Evolutionary conservation across 148 eudicot species (phyloP).

Genomic region (Nyssa sinensis): DNA sequence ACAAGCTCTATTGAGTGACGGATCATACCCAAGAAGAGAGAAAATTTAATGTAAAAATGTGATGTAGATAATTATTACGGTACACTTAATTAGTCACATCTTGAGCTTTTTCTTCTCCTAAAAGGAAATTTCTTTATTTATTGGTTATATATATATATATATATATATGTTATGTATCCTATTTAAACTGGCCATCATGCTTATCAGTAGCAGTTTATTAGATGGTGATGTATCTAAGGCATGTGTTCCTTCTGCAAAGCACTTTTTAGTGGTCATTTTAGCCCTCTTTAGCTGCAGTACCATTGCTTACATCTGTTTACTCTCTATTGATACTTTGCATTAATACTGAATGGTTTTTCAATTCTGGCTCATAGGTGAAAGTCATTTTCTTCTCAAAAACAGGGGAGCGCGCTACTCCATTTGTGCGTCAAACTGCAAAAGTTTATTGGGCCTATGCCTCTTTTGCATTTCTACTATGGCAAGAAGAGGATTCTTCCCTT

Average conservation of each 20-base stretch:
- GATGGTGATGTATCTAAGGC: not conserved
- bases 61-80: not conserved
- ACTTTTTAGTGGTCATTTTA: not conserved
- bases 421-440: conserved; percentile 74
- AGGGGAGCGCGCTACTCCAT: conserved; percentile 92
- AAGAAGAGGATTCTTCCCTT: conserved; percentile 69
- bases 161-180: not conserved
- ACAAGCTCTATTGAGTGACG: not conserved
- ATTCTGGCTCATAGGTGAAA: conserved; percentile 58
- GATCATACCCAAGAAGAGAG: not conserved
- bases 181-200: not conserved
- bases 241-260: not conserved
- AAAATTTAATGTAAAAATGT: not conserved
- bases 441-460: conserved; percentile 74
- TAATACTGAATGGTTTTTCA: not conserved
- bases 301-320: not conserved
- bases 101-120: not conserved
- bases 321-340: not conserved
- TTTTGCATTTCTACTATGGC: conserved; percentile 83
- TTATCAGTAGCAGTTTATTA: not conserved
- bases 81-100: not conserved
- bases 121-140: not conserved
- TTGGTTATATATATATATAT: too few relatives aligned
- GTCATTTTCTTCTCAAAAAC: conserved; percentile 82
- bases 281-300: not conserved